Percentiles rank a stretch among this genome's conserved stretches.
Conservation (phyloP, 2,329 filamentous ascomycete species). For the Akanthomyces uredinophilus region DNA sequence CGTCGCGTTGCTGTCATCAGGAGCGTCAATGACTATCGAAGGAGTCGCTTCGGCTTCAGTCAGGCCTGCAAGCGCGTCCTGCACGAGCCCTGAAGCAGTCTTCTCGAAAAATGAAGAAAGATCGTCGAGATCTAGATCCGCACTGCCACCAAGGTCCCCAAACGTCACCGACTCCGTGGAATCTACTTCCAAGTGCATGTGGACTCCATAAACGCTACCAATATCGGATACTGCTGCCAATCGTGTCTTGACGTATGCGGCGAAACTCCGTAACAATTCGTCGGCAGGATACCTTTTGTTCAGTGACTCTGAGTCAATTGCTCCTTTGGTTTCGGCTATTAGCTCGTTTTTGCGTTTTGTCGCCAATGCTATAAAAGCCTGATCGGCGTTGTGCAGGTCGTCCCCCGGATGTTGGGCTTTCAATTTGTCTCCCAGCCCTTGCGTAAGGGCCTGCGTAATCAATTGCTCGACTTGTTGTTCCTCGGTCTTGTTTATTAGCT, state of each 20-base stretch:
- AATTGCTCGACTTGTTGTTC: slow-evolving; percentile 47
- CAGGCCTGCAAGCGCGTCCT: slow-evolving; percentile 35
- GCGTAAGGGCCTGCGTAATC: slow-evolving; percentile 51
- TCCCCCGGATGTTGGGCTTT: slow-evolving; percentile 28
- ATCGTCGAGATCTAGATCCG: slow-evolving; percentile 35
- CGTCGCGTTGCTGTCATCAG: neutral
- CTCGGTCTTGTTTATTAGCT: slow-evolving; percentile 45
- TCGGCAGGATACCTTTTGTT: slow-evolving; percentile 36
- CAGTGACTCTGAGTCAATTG: slow-evolving; percentile 24
- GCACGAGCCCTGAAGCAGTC: slow-evolving; percentile 36
- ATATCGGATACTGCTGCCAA: slow-evolving; percentile 30
- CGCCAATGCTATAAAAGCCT: slow-evolving; percentile 29
- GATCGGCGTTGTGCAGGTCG: slow-evolving; percentile 31
- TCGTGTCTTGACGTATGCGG: slow-evolving; percentile 28
- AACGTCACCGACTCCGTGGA: slow-evolving; percentile 24
- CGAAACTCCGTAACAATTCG: slow-evolving; percentile 32
- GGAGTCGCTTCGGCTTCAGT: slow-evolving; percentile 23
- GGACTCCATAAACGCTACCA: slow-evolving; percentile 31
- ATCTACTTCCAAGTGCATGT: slow-evolving; percentile 28
- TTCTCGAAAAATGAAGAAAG: slow-evolving; percentile 39
- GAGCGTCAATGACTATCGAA: slow-evolving; percentile 9
- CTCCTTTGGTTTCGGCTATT: slow-evolving; percentile 21
- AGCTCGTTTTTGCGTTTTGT: slow-evolving; percentile 30
- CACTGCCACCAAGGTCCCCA: slow-evolving; percentile 24
- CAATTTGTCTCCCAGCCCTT: slow-evolving; percentile 48